These are phyloP conservation scores for maize (Zea mays) DNA, from an alignment of 176 grass and related monocot species.

Conservation along the genomic window Zm-B73-REFERENCE-NAM-5.0 NC_050099.1:156644501-156645000, in stretches of 20 bases:
- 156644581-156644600: no score
- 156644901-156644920: conserved; percentile 47
- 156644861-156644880: conserved; percentile 42
- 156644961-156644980: conserved; percentile 32
- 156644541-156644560: no score
- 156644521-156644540: no score
- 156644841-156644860: conserved; percentile 46
- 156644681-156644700: conserved; percentile 53
- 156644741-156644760: not conserved
- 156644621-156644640: conserved; percentile 62
- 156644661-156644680: conserved; percentile 51
- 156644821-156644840: conserved; percentile 45
- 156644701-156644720: conserved; percentile 62
- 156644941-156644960: conserved; percentile 47
- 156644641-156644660: conserved; percentile 62
- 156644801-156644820: conserved; percentile 48
- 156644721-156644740: conserved; percentile 54
- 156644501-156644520: no score
- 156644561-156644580: no score
- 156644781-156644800: conserved; percentile 49
- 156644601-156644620: conserved; percentile 46
- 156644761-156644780: conserved; percentile 52
- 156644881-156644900: conserved; percentile 42
- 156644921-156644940: conserved; percentile 34
- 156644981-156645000: conserved; percentile 38